These are phyloP conservation scores for Pyrenula massariospora DNA, from an alignment of 495 filamentous ascomycete genomes.

Conservation along the genomic window DNA sequence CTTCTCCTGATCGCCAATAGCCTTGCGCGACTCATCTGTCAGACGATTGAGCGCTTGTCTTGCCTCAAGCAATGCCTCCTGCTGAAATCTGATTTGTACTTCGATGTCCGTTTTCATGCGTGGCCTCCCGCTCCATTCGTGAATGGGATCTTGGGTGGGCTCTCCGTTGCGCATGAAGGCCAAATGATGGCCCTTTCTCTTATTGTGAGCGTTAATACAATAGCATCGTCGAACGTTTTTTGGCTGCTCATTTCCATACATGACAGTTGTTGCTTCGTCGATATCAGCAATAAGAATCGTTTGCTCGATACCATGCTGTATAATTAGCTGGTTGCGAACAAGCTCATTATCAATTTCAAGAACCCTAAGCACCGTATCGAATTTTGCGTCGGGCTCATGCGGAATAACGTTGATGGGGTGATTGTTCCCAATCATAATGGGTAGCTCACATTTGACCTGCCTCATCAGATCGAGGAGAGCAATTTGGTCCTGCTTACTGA, in stretches of 20 bases:
- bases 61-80: constrained; percentile 29
- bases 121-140: constrained; percentile 32
- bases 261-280: constrained; percentile 50
- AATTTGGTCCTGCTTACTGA: constrained; percentile 54
- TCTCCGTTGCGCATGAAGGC: constrained; percentile 41
- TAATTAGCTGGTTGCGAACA: constrained; percentile 71
- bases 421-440: constrained; percentile 55
- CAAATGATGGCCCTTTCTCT: constrained; percentile 53
- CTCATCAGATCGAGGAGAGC: constrained; percentile 53
- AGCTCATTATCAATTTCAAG: constrained; percentile 70
- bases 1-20: constrained; percentile 15
- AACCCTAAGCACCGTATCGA: constrained; percentile 66
- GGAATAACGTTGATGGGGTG: constrained; percentile 46
- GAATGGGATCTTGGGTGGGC: constrained; percentile 41
- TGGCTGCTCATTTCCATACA: constrained; percentile 51
- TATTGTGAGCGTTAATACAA: constrained; percentile 42
- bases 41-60: constrained; percentile 23
- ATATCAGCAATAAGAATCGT: constrained; percentile 61
- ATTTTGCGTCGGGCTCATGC: constrained; percentile 60
- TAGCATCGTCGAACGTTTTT: constrained; percentile 65
- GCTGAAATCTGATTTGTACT: constrained; percentile 46
- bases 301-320: constrained; percentile 75
- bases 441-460: constrained; percentile 38
- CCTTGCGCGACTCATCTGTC: constrained; percentile 20
- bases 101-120: constrained; percentile 75